A percentile compares a stretch with the other conserved stretches of the same genome.
Conservation (phyloP, 108 stramenopile species). For the Parmales sp. region DNA sequence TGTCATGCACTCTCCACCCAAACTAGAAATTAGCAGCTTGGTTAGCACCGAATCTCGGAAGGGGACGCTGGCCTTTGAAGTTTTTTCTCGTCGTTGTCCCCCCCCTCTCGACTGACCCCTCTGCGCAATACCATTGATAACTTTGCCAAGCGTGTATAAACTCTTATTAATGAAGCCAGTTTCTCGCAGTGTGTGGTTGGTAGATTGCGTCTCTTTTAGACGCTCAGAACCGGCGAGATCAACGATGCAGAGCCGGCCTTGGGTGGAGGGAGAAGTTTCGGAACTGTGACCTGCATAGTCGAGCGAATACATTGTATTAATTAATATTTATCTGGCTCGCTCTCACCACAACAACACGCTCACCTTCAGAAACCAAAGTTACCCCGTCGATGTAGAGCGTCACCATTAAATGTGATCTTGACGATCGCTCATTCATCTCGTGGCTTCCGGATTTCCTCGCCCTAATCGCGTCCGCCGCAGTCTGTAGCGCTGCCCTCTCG, state of each 20-base stretch:
- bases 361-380: neutral
- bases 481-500: no score
- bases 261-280: no score
- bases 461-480: no score
- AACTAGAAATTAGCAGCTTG: conserved; percentile 18
- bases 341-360: neutral
- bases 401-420: conserved; percentile 11
- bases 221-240: conserved; percentile 20
- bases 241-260: conserved; percentile 10
- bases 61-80: conserved; percentile 18
- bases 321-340: neutral
- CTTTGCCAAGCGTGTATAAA: conserved; percentile 26
- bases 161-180: conserved; percentile 20
- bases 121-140: conserved; percentile 17
- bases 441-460: no score
- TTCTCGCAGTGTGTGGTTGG: neutral
- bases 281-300: no score
- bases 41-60: conserved; percentile 23
- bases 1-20: conserved; percentile 15
- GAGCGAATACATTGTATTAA: no score
- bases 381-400: conserved; percentile 17
- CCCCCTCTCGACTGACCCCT: neutral
- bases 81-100: neutral
- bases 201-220: conserved; percentile 14
- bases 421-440: conserved; percentile 12